phyloP scores from a whole-genome alignment of 2,329 filamentous ascomycete genomes.

The Periconia sp. region DNA sequence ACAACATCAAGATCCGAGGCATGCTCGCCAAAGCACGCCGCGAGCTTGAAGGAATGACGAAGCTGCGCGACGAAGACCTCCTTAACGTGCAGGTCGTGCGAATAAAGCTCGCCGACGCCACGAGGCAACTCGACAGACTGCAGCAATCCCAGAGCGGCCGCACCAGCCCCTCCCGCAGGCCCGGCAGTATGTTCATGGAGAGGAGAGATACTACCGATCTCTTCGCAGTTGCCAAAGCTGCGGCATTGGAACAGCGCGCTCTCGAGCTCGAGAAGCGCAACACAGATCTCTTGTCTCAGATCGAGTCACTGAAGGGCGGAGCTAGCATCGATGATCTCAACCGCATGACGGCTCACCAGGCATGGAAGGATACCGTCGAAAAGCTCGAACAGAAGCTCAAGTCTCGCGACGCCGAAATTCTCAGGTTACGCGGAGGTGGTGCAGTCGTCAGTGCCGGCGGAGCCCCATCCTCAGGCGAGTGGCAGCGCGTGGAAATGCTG shows the following conservation, averaged over 20 bases:
- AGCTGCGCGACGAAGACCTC: slow-evolving; percentile 47
- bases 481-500: slow-evolving; percentile 41
- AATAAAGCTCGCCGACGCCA: slow-evolving; percentile 44
- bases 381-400: slow-evolving; percentile 33
- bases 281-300: slow-evolving; percentile 35
- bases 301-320: slow-evolving; percentile 30
- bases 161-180: slow-evolving; percentile 28
- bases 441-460: neutral
- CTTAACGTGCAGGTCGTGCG: slow-evolving; percentile 44
- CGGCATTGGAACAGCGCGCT: slow-evolving; percentile 46
- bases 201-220: slow-evolving; percentile 41
- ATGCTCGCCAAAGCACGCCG: slow-evolving; percentile 44
- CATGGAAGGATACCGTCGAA: slow-evolving; percentile 37
- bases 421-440: slow-evolving; percentile 15
- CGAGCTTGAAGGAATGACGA: slow-evolving; percentile 42
- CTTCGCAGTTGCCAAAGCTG: slow-evolving; percentile 45
- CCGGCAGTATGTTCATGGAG: slow-evolving; percentile 35
- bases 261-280: slow-evolving; percentile 47
- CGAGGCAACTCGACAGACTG: slow-evolving; percentile 36
- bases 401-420: slow-evolving; percentile 33
- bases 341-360: slow-evolving; percentile 37
- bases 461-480: slow-evolving; percentile 18
- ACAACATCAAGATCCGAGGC: slow-evolving; percentile 46
- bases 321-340: slow-evolving; percentile 36
- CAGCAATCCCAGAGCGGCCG: slow-evolving; percentile 16